Base-by-base conservation (phyloP, 192 early-diverging fungal species). In the Coemansia sp. region DNA sequence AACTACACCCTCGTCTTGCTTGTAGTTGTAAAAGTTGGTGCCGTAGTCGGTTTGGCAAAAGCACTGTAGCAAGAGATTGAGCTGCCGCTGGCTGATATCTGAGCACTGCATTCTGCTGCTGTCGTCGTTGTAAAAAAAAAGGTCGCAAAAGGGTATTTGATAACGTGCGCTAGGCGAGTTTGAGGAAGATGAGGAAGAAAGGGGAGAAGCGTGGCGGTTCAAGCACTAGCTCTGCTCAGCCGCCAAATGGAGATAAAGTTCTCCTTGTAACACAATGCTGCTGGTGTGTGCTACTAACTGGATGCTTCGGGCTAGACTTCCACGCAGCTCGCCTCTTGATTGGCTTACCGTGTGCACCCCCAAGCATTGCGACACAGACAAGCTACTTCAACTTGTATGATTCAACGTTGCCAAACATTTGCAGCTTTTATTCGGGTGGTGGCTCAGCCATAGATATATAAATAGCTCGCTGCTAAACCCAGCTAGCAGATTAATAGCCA, bases 31-130 rank as follows among this genome's bases (percentile, higher is more conserved):
- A 47, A 81, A 75, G 59, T 75, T 72, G 35, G 78, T 81, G 62
- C 72, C 75, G 65, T 75, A 81, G 24, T 49, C 63, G 14, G 78
- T 81, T 58, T 81, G 67, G 69, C 78, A 81, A 67, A 68, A 81
- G 65, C 78, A 81, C 56, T 81, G 78, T 49, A 81, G 70, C 43
- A 81, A 47, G 25, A 81, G 60, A 6, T 29, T 20, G 20, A 72
- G 78, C 59, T 81, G 78, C 57, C 69, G 58, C 12, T 57, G 9
- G 69, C 69, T 72, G 45, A 81, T 81, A 59, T 81, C 78, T 1
- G 78, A 71, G 63, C 78, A 81, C 68, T 74, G 60, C 45, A 74
- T 57, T n/a, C n/a, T n/a, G n/a, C n/a, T n/a, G 12, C 3, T 53
- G n/a, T 15, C 46, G 46, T 45, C 22, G 46, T n/a, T n/a, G n/a